Conservation (phyloP, 305 asterid species). For the Petunia hybrid region DNA sequence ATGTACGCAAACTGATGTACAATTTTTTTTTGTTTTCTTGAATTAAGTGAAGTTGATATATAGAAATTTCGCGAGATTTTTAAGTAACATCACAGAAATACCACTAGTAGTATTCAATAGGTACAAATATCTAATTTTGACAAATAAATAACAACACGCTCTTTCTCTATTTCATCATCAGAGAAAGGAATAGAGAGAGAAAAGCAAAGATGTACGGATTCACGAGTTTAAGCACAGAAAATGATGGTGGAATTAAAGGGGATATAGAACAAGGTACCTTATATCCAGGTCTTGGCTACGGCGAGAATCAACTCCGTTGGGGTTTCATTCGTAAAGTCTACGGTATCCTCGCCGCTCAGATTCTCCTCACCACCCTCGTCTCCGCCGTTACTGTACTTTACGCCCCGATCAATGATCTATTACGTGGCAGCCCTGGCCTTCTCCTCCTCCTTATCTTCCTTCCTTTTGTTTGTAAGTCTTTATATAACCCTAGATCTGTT, state of each 20-base stretch:
- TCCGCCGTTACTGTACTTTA: slow-evolving; percentile 77
- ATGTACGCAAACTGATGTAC: no score
- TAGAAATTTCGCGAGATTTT: no score
- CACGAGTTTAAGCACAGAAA: slow-evolving; percentile 34
- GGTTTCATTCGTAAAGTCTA: slow-evolving; percentile 96
- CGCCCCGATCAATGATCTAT: slow-evolving; percentile 83
- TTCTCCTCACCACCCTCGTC: slow-evolving; percentile 78
- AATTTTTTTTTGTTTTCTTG: no score
- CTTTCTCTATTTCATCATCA: slow-evolving; percentile 11
- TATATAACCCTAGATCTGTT: slow-evolving; percentile 23
- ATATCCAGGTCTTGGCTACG: slow-evolving; percentile 88
- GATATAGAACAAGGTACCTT: slow-evolving; percentile 88
- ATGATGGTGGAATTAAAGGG: slow-evolving; percentile 33
- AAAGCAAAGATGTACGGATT: slow-evolving; percentile 38
- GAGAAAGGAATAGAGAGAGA: slow-evolving; percentile 40
- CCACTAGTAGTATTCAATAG: background rate
- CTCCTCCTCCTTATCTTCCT: slow-evolving; percentile 75
- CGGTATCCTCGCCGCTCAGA: slow-evolving; percentile 92
- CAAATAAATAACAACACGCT: background rate
- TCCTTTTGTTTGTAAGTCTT: slow-evolving; percentile 78
- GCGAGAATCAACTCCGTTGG: slow-evolving; percentile 97
- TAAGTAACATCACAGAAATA: no score
- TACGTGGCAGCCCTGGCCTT: slow-evolving; percentile 70
- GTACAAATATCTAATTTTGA: background rate
- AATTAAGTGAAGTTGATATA: no score